These are phyloP conservation scores for Magnolia officinalis DNA, from an alignment of 164 flowering plant species.

Conservation along the genomic window DNA sequence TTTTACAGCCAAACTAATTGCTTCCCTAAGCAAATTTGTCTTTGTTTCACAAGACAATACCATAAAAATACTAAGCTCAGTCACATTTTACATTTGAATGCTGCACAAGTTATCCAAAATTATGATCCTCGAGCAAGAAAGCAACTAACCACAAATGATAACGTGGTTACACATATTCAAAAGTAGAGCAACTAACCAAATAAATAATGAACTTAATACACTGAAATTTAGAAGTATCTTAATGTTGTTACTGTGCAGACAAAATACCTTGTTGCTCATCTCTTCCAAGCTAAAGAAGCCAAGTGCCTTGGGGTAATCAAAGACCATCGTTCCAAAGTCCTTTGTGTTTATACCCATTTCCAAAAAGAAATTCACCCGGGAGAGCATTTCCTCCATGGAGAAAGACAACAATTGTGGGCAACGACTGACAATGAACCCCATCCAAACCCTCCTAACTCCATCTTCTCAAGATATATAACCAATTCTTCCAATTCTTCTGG, in stretches of 20 bases:
- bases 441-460: conserved; percentile 86
- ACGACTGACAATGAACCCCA: conserved; percentile 72
- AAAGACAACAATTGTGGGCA: conserved; percentile 65
- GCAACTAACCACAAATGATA: too few species aligned
- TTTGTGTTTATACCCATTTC: conserved; percentile 73
- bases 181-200: too few species aligned
- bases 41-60: too few species aligned
- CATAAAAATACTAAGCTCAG: too few species aligned
- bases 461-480: conserved; percentile 60
- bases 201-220: too few species aligned
- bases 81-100: too few species aligned
- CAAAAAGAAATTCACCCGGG: conserved; percentile 63
- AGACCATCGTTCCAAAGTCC: conserved; percentile 95
- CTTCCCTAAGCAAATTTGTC: too few species aligned
- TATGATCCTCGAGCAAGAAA: too few species aligned
- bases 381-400: conserved; percentile 61
- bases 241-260: neutral
- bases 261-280: conserved; percentile 77
- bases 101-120: too few species aligned
- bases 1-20: too few species aligned
- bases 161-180: too few species aligned
- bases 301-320: conserved; percentile 72
- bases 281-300: conserved; percentile 71
- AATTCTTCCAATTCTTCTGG: conserved; percentile 62
- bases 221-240: neutral